Evolutionary conservation across 495 filamentous ascomycete species (phyloP), one percentile per base, ranked within the genome.

Genomic region (Acidiella bohemica): DNA sequence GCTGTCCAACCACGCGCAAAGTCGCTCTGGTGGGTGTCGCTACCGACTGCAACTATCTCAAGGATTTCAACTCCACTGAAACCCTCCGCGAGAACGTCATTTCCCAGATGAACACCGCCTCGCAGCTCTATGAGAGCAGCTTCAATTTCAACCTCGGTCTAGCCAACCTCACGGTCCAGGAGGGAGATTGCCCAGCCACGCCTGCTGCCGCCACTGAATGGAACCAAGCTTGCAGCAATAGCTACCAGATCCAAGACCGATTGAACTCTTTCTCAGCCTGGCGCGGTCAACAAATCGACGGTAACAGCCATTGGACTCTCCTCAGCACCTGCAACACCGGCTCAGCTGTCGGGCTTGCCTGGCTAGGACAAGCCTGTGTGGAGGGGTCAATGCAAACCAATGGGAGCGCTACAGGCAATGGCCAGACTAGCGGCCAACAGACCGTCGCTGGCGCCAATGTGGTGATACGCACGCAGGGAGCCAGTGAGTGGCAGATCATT

Each of bases 61-160:
- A 62, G 1, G 63, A 67, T 13, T 93, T 96, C 54, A 66, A 69
- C 22, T 68, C 65, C 11, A 67, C 71, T 14, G 68, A 75, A 13
- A 59, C 67, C 3, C 72, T 78, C 2, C 66, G 71, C 32, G 36
- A 67, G 23, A 92, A 87, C 57, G 65, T 97, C 35, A 87, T 97
- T 57, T 71, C 65, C 32, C 68, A 81, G 52, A 78, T 97, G 47
- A 94, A 93, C 63, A 67, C 75, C 13, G 90, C 90, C 11, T 96
- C 90, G 3, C 72, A 68, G 39, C 60, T 93, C 2, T 97, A 82
- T 51, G 92, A 97, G 61, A 72, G 67, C 39, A 80, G 80, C 4
- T 96, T 97, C 70, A 95, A 94, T 53, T 84, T 97, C 49, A 82
- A 84, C 0, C 73, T 97, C 18, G 90, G 85, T 29, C 70, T 97